phyloP scores from a whole-genome alignment of 495 filamentous ascomycete genomes.

The Cladorrhinum samala region DNA sequence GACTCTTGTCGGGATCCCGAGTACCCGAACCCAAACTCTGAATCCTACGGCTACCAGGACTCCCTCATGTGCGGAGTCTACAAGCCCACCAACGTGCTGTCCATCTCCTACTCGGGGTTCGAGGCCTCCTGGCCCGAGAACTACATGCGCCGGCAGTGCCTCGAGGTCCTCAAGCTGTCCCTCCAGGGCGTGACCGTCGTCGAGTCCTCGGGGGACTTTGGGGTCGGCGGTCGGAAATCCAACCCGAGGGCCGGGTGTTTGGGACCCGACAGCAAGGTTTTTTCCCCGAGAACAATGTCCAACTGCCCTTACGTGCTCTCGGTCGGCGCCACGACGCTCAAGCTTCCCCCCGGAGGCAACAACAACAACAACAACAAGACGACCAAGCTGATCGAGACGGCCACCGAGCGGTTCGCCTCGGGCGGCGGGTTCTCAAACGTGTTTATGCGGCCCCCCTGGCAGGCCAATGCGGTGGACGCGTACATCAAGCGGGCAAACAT shows the following conservation, averaged over 20 bases:
- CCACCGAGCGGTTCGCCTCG: conserved; percentile 43
- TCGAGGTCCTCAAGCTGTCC: conserved; percentile 56
- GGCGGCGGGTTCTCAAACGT: conserved; percentile 68
- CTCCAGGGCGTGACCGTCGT: conserved; percentile 57
- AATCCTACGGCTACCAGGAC: conserved; percentile 49
- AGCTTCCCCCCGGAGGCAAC: no score
- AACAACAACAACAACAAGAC: no score
- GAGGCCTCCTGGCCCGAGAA: conserved; percentile 29
- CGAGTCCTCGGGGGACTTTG: conserved; percentile 55
- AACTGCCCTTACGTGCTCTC: conserved; percentile 35
- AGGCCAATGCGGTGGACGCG: conserved; percentile 43
- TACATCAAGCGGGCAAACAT: conserved; percentile 50
- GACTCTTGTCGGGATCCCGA: conserved; percentile 39
- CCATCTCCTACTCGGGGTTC: conserved; percentile 36
- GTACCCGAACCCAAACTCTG: conserved; percentile 47
- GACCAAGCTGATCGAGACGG: conserved; percentile 34
- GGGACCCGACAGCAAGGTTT: conserved; percentile 17
- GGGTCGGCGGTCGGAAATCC: conserved; percentile 45
- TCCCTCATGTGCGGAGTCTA: conserved; percentile 53
- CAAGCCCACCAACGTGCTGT: conserved; percentile 33
- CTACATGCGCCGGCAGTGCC: conserved; percentile 37
- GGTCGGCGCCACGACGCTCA: conserved; percentile 28
- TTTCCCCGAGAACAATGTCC: conserved; percentile 20
- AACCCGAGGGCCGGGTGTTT: conserved; percentile 19
- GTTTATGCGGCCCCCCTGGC: conserved; percentile 54